Conservation (phyloP, 2,329 filamentous ascomycete species). For the Aspergillus aculeatus region DNA sequence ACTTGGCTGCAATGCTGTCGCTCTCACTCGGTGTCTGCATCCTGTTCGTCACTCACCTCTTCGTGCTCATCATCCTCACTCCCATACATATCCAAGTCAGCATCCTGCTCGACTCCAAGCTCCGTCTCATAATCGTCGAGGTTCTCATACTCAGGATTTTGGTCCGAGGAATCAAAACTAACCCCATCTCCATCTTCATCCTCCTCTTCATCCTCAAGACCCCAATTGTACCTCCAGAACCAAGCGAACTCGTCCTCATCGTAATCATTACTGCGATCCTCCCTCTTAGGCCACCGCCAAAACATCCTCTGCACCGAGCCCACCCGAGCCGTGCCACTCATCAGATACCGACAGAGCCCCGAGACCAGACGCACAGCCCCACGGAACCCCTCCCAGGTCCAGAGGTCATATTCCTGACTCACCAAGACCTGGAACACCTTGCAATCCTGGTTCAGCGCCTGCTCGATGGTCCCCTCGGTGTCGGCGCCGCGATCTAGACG, state of each 20-base stretch:
- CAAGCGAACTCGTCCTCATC: neutral
- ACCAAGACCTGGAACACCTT: constrained; percentile 25
- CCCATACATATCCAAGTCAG: constrained; percentile 18
- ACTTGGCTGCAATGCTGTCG: no score
- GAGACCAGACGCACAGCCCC: constrained; percentile 19
- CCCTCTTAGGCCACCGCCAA: constrained; percentile 17
- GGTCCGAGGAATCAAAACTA: no score
- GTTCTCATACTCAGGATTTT: neutral
- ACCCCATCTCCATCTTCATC: constrained; percentile 12
- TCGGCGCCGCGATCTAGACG: constrained; percentile 9
- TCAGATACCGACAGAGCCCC: constrained; percentile 27
- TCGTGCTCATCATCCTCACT: constrained; percentile 23
- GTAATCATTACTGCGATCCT: constrained; percentile 3
- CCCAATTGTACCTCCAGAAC: neutral
- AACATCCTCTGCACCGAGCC: constrained; percentile 25
- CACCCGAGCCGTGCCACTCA: constrained; percentile 27
- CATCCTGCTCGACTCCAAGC: constrained; percentile 11
- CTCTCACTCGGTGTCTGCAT: constrained; percentile 2
- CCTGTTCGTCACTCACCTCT: constrained; percentile 2
- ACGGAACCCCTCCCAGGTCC: constrained; percentile 22
- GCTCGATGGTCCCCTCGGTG: constrained; percentile 14
- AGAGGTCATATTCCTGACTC: constrained; percentile 31
- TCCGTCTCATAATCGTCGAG: constrained; percentile 3
- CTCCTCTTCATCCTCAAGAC: neutral
- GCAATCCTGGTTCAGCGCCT: neutral